Base-by-base conservation (phyloP, 2,329 filamentous ascomycete species). In the Fonsecaea nubica region DNA sequence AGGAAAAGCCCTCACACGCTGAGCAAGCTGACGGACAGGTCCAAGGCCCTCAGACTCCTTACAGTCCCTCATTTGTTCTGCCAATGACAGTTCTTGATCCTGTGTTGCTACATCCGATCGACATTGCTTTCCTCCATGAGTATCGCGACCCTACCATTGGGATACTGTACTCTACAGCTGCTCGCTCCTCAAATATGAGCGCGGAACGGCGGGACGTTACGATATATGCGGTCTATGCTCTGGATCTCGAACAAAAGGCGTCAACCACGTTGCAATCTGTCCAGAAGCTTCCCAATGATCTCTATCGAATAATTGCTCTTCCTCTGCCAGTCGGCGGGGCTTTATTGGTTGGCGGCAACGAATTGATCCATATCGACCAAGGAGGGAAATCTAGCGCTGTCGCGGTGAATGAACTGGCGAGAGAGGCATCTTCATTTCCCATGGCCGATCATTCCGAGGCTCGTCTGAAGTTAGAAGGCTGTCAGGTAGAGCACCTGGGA, bases 71-170 rank as follows among this genome's bases (percentile, higher is more conserved):
- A 64, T 99, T 98, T 82, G 94, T 98, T 70, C 86, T 99, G 71
- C 91, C 93, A 70, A 85, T 98, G 71, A 92, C 93, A 61, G 88
- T 93, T 74, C 85, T 99, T 79, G 94, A 98, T 78, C 91, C 93
- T 69, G 88, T 87, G 70, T 85, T 99, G 72, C 88, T 94, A 67
- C 91, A 97, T 79, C 93, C 94, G 57, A 89, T 97, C 75, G 92
- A 97, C 76, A 87, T 99, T 75, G 90, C 92, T 63, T 99, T 99
- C 78, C 83, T 99, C 71, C 88, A 98, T 84, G 94, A 98, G 81
- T 99, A 99, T 79, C 90, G 95, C 77, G 95, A 98, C 79, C 94
- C 95, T 12, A 99, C 95, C 0, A 97, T 99, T 80, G 95, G 94
- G 64, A 93, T 99, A 67, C 84, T 99, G 50, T 95, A 92, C 55